Conservation (phyloP, 192 early-diverging fungal species). For the Haplosporangium gracile region DNA sequence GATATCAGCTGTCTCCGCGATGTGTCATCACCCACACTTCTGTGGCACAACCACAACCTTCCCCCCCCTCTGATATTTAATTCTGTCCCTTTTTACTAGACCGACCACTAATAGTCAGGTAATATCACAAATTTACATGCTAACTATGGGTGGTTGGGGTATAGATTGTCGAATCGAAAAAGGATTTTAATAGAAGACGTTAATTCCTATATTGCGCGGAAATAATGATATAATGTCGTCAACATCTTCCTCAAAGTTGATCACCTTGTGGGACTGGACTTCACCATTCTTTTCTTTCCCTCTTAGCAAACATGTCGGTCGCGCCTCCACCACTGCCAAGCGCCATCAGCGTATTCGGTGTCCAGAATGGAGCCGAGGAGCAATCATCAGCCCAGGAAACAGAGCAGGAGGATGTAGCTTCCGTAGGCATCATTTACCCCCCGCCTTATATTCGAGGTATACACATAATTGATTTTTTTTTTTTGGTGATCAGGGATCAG, state of each 20-base stretch:
- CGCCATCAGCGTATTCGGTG: constrained; percentile 35
- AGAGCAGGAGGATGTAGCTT: constrained; percentile 17
- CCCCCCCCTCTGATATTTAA: too few relatives aligned
- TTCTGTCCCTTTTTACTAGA: too few relatives aligned
- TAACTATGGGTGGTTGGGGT: too few relatives aligned
- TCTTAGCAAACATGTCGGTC: constrained; percentile 20
- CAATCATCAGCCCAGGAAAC: not conserved
- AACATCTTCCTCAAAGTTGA: not conserved
- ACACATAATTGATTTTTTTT: not conserved
- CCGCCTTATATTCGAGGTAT: constrained; percentile 47
- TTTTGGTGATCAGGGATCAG: not conserved
- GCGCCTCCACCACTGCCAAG: constrained; percentile 45
- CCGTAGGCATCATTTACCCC: constrained; percentile 48
- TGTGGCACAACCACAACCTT: too few relatives aligned
- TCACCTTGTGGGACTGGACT: not conserved
- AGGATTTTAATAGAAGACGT: too few relatives aligned
- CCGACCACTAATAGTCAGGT: too few relatives aligned
- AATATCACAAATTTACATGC: too few relatives aligned
- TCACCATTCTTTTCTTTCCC: not conserved
- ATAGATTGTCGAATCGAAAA: too few relatives aligned
- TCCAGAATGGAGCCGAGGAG: constrained; percentile 18
- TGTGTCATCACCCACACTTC: too few relatives aligned
- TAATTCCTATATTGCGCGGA: not conserved
- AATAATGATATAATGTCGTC: not conserved
- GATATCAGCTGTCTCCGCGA: too few relatives aligned